Base-by-base conservation (phyloP, 1,139 yeast species). In the Kodamaea sp. region DNA sequence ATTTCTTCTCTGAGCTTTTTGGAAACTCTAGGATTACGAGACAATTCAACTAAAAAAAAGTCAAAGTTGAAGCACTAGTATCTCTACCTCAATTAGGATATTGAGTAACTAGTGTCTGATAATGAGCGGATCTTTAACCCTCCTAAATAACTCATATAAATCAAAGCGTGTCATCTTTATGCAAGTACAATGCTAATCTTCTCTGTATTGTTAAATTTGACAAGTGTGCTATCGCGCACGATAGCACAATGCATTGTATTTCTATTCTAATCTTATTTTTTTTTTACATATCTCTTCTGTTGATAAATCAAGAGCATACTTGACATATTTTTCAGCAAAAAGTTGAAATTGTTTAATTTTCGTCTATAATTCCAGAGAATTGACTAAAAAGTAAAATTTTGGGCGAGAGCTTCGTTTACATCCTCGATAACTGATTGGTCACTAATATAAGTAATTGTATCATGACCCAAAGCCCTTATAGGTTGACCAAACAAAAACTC, bases 101-200 rank as follows among this genome's bases (percentile, higher is more conserved):
- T 68, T 70, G 53, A 70, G 64, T 35, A 66, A 55, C 53, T 70
- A 75, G 49, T 70, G 73, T 45, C 70, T 62, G 43, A 70, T 63
- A 22, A 65, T 60, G 35, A 44, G 54, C 27, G 70, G 71, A 47
- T 70, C 65, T 48, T 71, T 60, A 9, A 73, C 67, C 49, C 67
- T 67, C 48, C 66, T 70, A 29, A 55, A 72, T 54, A 70, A 65
- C 46, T 70, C 75, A 42, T 67, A 67, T 47, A 70, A 65, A n/a
- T n/a, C n/a, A n/a, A n/a, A n/a, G n/a, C n/a, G n/a, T n/a, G n/a
- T n/a, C n/a, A n/a, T n/a, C n/a, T n/a, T n/a, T n/a, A n/a, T n/a
- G n/a, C n/a, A n/a, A n/a, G n/a, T n/a, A n/a, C n/a, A n/a, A n/a
- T n/a, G n/a, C n/a, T n/a, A n/a, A n/a, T n/a, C n/a, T n/a, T n/a